phyloP scores from a whole-genome alignment of 2,329 filamentous ascomycete genomes.

The Thielaviopsis euricoi region DNA sequence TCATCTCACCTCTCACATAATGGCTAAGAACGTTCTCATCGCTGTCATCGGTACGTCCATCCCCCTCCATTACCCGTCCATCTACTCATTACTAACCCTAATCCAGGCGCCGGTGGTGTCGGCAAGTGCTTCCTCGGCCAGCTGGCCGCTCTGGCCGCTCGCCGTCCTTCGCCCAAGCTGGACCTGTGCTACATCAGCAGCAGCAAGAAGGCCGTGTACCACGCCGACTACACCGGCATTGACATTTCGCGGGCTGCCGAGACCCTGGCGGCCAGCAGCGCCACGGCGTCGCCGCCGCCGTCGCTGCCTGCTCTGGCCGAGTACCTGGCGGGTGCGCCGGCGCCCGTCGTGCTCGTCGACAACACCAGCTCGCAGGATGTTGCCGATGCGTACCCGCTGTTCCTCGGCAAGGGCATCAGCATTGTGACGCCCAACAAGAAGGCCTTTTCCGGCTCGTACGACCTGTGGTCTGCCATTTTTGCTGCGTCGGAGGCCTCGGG shows the following conservation, averaged over 20 bases:
- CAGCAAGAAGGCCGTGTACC: slow-evolving; percentile 67
- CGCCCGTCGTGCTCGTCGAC: slow-evolving; percentile 73
- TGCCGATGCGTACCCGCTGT: slow-evolving; percentile 65
- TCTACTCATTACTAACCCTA: background rate
- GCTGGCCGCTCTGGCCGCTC: slow-evolving; percentile 49
- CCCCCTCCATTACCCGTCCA: background rate
- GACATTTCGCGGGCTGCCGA: slow-evolving; percentile 43
- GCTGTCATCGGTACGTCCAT: slow-evolving; percentile 31
- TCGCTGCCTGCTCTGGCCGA: slow-evolving; percentile 54
- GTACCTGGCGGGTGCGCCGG: slow-evolving; percentile 63
- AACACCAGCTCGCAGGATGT: slow-evolving; percentile 87
- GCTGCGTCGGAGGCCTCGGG: slow-evolving; percentile 49
- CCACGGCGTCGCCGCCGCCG: slow-evolving; percentile 50
- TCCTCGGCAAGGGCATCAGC: slow-evolving; percentile 68
- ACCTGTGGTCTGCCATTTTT: slow-evolving; percentile 81
- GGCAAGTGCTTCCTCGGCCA: slow-evolving; percentile 83
- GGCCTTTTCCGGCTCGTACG: slow-evolving; percentile 69
- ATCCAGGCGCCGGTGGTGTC: slow-evolving; percentile 72
- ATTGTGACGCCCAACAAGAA: slow-evolving; percentile 98
- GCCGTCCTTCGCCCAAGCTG: slow-evolving; percentile 52
- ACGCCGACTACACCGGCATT: slow-evolving; percentile 53
- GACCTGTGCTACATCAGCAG: slow-evolving; percentile 73
- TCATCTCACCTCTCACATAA: slow-evolving; percentile 14
- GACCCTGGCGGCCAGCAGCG: slow-evolving; percentile 45
- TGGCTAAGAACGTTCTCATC: slow-evolving; percentile 30